Conservation (phyloP, 768 basidiomycete genomes). For the Lactarius pseudohatsudake region DNA sequence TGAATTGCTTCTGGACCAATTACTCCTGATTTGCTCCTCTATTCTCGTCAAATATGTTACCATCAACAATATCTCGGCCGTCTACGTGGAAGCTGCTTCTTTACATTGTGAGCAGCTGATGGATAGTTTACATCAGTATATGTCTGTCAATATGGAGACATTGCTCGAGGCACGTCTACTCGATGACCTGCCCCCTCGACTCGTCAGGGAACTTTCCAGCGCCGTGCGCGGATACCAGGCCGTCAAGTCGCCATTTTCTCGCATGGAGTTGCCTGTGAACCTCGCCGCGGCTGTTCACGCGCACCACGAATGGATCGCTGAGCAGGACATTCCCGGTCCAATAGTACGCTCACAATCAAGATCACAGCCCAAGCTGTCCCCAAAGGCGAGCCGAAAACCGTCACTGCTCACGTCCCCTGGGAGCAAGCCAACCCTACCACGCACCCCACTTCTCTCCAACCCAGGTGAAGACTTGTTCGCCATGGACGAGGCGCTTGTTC, state of each 20-base stretch:
- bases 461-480: slow-evolving; percentile 69
- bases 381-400: slow-evolving; percentile 36
- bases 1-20: slow-evolving; percentile 83
- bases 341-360: slow-evolving; percentile 41
- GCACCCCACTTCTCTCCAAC: slow-evolving; percentile 31
- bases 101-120: slow-evolving; percentile 70
- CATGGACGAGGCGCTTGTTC: slow-evolving; percentile 68
- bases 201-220: slow-evolving; percentile 64
- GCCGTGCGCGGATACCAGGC: slow-evolving; percentile 61
- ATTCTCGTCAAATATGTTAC: slow-evolving; percentile 67
- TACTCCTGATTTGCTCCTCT: slow-evolving; percentile 79
- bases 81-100: slow-evolving; percentile 80
- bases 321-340: slow-evolving; percentile 64
- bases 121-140: slow-evolving; percentile 72
- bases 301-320: slow-evolving; percentile 67
- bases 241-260: slow-evolving; percentile 62
- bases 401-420: slow-evolving; percentile 35
- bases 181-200: slow-evolving; percentile 64
- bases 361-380: slow-evolving; percentile 32
- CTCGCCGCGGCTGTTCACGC: slow-evolving; percentile 49
- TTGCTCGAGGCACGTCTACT: slow-evolving; percentile 80
- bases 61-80: slow-evolving; percentile 72
- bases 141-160: slow-evolving; percentile 81
- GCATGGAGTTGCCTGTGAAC: slow-evolving; percentile 53
- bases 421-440: slow-evolving; percentile 33